These are phyloP conservation scores for Cyclostephanos tholiformis DNA, from an alignment of 108 stramenopile genomes.

Conservation along the genomic window DNA sequence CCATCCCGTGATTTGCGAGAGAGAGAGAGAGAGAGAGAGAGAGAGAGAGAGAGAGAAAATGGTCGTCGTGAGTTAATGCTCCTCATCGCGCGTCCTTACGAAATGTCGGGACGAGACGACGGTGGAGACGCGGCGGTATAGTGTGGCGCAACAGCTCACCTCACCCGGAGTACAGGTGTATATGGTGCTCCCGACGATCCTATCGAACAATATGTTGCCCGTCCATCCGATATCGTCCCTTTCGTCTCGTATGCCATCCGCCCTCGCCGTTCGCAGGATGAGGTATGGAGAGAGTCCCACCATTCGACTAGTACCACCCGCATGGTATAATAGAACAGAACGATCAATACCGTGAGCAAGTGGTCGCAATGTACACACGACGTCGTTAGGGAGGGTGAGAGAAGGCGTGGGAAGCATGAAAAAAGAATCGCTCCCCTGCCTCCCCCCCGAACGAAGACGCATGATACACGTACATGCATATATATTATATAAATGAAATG, in stretches of 20 bases:
- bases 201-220: conserved; percentile 83
- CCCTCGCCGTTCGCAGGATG: conserved; percentile 70
- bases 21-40: no score
- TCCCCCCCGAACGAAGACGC: no score
- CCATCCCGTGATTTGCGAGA: no score
- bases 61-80: no score
- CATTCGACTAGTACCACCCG: conserved; percentile 48
- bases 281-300: conserved; percentile 80
- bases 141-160: conserved; percentile 6
- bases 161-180: conserved; percentile 88
- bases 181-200: conserved; percentile 76
- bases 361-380: background rate
- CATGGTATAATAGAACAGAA: background rate
- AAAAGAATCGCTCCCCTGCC: conserved; percentile 1
- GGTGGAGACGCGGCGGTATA: no score
- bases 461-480: no score
- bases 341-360: background rate
- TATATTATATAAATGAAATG: no score
- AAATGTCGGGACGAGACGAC: no score
- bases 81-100: no score
- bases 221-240: conserved; percentile 56
- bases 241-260: conserved; percentile 47
- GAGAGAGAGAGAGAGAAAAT: no score
- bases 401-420: background rate
- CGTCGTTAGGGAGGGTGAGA: no score